Evolutionary conservation across 2,329 filamentous ascomycete species (phyloP), one percentile per base, ranked within the genome.

Genomic region (Aotearoamyces nothofagi): DNA sequence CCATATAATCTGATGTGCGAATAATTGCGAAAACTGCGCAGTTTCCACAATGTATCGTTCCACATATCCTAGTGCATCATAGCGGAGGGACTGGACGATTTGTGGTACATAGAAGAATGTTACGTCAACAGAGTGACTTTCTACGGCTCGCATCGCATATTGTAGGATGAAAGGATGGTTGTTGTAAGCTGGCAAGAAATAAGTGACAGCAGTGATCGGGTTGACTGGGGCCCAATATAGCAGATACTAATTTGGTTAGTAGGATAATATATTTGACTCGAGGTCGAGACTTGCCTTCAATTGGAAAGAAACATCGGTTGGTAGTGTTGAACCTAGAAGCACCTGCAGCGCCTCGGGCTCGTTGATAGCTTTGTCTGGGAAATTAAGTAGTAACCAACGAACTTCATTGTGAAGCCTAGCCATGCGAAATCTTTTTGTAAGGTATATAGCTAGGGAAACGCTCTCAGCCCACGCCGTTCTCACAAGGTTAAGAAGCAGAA

Each of bases 1-100:
- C 90, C 92, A 99, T 49, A 99, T 98, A 41, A 98, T 96, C 46
- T 99, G 90, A 52, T 99, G 92, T 3, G 92, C 87, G 53, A 98
- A 98, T 6, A 96, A 60, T 52, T 96, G 90, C n/a, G 90, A 96
- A 47, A 93, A 86, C 44, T 92, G 87, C 1, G 86, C 90, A 1
- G 92, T 94, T 56, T 99, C 90, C 10, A 96, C 65, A 31, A 98
- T 96, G 48, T 94, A 98, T 24, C 87, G 71, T 53, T 94, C 84
- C 2, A 94, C 86, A 47, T 98, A 98, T 32, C 90, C 90, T 14
- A 98, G 63, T 9, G 68, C 69, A 60, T 99, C 90, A 44, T 96
- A 94, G 30, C 90, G 78, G 24, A 99, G 66, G 24, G 82, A 79
- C 52, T 99, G 90, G 9, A 98, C 90, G 42, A 98, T 92, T 50